Evolutionary conservation across 352 stramenopile species (phyloP), one percentile per base, ranked within the genome.

Genomic region (Phytophthora colocasiae): DNA sequence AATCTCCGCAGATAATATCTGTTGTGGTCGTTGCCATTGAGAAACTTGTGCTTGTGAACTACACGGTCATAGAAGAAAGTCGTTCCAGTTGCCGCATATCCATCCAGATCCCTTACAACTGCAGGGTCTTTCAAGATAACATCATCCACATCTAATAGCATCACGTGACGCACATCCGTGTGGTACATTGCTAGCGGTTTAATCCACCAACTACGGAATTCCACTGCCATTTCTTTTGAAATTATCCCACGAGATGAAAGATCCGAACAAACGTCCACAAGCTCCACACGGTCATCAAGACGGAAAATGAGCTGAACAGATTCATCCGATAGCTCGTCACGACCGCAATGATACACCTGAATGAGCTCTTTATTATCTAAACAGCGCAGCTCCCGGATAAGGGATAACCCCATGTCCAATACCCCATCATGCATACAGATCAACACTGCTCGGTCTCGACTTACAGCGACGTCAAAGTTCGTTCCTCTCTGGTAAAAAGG

Each of bases 51-150:
- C 39, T 63, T 71, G 17, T 46, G 53, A 26, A 85, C 71, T 7
- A 89, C 78, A 38, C 77, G 83, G 60, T 92, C 81, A 53, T 87
- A 92, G 71, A 81, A 90, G 60, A 90, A 90, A 6, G 75, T 78
- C 1, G 81, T 87, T 44, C 78, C 81, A 8, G 71, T 87, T 15
- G 47, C 26, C 55, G 67, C 49, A 58, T 90, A 88, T 47, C 66
- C 75, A 3, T 74, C 53, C 4, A 78, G 57, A 4, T 73, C 31
- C 0, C 79, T 66, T n/a, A 88, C 32, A 41, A 66, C 29, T 2
- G 77, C 73, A 11, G 77, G 77, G 55, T 90, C 64, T 17, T 74
- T 75, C 31, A 90, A 45, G 32, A 79, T 57, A 27, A 90, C 60
- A 19, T 81, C 81, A 52, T 87, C 81, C 15, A 81, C 77, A 59